Conservation (phyloP, 1,139 yeast genomes). For the Kodamaea suecica region DNA sequence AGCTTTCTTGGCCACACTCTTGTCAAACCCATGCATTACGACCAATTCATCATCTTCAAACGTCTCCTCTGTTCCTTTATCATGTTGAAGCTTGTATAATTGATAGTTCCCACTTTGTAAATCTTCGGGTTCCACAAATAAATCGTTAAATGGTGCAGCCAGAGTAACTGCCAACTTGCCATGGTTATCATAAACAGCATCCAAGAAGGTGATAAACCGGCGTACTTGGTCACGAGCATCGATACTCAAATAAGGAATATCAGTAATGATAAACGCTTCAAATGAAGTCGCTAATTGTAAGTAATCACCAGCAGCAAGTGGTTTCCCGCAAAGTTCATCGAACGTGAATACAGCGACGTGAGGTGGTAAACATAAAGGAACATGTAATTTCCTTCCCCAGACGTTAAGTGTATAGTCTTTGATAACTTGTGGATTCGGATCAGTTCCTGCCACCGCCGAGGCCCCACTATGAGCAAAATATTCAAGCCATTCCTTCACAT, state of each 20-base stretch:
- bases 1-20: constrained; percentile 71
- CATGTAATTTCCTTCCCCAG: constrained; percentile 83
- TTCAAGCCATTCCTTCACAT: constrained; percentile 72
- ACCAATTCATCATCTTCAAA: constrained; percentile 61
- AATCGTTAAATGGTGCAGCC: constrained; percentile 77
- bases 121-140: constrained; percentile 83
- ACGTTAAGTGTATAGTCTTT: constrained; percentile 49
- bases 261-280: constrained; percentile 79
- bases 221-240: constrained; percentile 80
- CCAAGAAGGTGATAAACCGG: constrained; percentile 88
- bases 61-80: constrained; percentile 38
- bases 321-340: constrained; percentile 77
- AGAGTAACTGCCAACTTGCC: constrained; percentile 86
- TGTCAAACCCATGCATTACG: constrained; percentile 69
- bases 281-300: constrained; percentile 76
- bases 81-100: constrained; percentile 36
- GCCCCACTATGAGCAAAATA: constrained; percentile 61
- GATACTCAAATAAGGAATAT: constrained; percentile 80
- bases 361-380: constrained; percentile 75
- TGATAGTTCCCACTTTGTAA: constrained; percentile 54
- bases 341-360: constrained; percentile 88
- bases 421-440: constrained; percentile 22
- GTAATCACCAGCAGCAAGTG: constrained; percentile 95
- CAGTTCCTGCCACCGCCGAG: too few relatives aligned
- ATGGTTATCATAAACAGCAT: constrained; percentile 90